Percentiles rank a stretch among this genome's conserved stretches.
phyloP scores from a whole-genome alignment of 2,329 filamentous ascomycete species.

The Dactylonectria estremocensis region DNA sequence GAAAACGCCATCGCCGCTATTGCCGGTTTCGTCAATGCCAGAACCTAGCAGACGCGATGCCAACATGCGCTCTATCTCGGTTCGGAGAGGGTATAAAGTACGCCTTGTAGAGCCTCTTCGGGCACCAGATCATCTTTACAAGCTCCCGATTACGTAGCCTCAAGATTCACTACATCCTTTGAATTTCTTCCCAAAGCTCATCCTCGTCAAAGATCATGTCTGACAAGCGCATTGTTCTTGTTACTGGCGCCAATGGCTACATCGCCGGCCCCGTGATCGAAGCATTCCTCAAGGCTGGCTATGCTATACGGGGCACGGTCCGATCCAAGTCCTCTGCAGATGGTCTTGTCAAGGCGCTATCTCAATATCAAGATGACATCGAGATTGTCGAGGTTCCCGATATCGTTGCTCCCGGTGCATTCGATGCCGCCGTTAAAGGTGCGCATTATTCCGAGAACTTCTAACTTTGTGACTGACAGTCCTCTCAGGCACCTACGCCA shows the following conservation, averaged over 20 bases:
- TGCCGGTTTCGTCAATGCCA: neutral
- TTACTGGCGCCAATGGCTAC: constrained; percentile 59
- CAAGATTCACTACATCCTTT: neutral
- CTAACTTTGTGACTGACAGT: constrained; percentile 13
- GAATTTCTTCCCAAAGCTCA: neutral
- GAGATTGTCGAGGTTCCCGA: constrained; percentile 52
- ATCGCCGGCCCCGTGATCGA: constrained; percentile 56
- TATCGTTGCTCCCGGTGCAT: constrained; percentile 53
- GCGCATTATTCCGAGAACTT: neutral
- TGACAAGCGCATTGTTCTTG: constrained; percentile 48
- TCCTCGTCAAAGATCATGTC: constrained; percentile 35
- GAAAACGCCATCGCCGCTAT: constrained; percentile 24
- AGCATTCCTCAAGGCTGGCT: constrained; percentile 55
- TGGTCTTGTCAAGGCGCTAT: constrained; percentile 35
- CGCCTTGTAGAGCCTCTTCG: neutral
- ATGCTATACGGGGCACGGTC: constrained; percentile 56
- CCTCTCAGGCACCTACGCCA: constrained; percentile 37
- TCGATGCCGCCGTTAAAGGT: constrained; percentile 54
- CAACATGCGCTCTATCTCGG: neutral
- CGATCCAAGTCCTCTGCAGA: constrained; percentile 49
- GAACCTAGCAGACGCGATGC: neutral
- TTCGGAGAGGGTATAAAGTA: constrained; percentile 14
- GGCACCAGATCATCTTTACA: neutral
- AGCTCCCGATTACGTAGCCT: neutral
- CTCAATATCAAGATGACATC: constrained; percentile 41